Base-by-base conservation (phyloP, 768 basidiomycete genomes). In the Saitozyma sp. region DNA sequence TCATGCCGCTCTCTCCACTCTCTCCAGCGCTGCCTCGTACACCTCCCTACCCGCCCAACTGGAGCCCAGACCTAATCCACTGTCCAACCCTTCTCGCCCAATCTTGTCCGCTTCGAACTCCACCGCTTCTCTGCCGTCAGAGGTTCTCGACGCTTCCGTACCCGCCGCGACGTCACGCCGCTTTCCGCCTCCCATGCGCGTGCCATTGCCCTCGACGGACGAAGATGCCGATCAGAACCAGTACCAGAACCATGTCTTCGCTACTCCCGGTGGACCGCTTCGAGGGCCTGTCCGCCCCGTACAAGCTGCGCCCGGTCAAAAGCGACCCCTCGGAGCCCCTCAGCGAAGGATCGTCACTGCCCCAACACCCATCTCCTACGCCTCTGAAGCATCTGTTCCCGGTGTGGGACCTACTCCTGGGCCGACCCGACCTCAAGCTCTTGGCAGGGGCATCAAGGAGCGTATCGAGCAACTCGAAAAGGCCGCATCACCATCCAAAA, bases 341-440 rank as follows among this genome's bases (percentile, higher is more conserved):
- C 68, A 70, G 41, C 42, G 71, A 42, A 43, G 74, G 45, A 67
- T 71, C 9, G 66, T 69, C 38, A 70, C 67, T 46, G 71, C 69
- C 43, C 70, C 73, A 8, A 45, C n/a, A n/a, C 52, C 62, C 11
- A 11, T 50, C 16, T 40, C 51, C 17, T 20, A 54, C 11, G 13
- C 40, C n/a, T 9, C 42, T 13, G n/a, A 11, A 46, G 45, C 37
- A 37, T 16, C 54, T 40, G 49, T 48, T 39, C 6, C 43, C 41
- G 50, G 37, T 41, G 20, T n/a, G 8, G 55, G 50, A 48, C 48
- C 42, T 19, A 43, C 54, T 2, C 29, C 56, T 3, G 39, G 11
- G 6, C 45, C 54, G 19, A 13, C 17, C n/a, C 20, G 39, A 8
- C 43, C 41, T 19, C 41, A 42, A 11, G 16, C 48, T 6, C 53